Evolutionary conservation across 1,284 basidiomycete species (phyloP), one percentile per base, ranked within the genome.

Genomic region (Pseudomicrostroma phylloplanum): DNA sequence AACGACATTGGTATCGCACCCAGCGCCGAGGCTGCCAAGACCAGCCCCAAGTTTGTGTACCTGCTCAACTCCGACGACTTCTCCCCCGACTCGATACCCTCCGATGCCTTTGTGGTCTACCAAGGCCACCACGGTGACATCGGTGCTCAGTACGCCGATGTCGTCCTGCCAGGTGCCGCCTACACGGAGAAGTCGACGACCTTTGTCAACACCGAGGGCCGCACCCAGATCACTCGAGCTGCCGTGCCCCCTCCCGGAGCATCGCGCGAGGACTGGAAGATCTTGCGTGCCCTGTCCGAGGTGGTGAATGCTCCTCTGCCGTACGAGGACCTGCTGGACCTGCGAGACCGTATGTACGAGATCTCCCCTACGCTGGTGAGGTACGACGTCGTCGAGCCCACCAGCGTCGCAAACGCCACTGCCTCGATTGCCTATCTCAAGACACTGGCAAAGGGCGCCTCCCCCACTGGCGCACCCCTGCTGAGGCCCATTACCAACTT

Each of bases 91-190:
- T 86, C 87, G n/a, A 96, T 99, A 67, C 93, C 96, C 39, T 83
- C 87, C 67, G 87, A 93, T 74, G 92, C 94, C 0, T 98, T 98
- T 77, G 94, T 98, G 54, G 94, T 98, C 15, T 99, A 98, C 82
- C 96, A 98, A 80, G 96, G 96, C 54, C 94, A 97, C 81, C 94
- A 98, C 79, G 96, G 96, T 79, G 96, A 99, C 80, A 84, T 92
- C 51, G 94, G 96, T 57, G 96, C 96, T 2, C 91, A 93, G 77
- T 88, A 93, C 58, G 96, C 96, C 19, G 94, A 98, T 79, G 92
- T 98, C 63, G 91, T 90, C 80, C 82, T 98, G 49, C 96, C 96
- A 51, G 92, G 86, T 26, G 86, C 89, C 25, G 94, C 94, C 1
- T 97, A 97, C 83, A 98, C 94, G 1, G 96, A 99, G 82, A 98